Evolutionary conservation across 208 protist genomes (phyloP).

Genomic region (Crithidia expoeki): DNA sequence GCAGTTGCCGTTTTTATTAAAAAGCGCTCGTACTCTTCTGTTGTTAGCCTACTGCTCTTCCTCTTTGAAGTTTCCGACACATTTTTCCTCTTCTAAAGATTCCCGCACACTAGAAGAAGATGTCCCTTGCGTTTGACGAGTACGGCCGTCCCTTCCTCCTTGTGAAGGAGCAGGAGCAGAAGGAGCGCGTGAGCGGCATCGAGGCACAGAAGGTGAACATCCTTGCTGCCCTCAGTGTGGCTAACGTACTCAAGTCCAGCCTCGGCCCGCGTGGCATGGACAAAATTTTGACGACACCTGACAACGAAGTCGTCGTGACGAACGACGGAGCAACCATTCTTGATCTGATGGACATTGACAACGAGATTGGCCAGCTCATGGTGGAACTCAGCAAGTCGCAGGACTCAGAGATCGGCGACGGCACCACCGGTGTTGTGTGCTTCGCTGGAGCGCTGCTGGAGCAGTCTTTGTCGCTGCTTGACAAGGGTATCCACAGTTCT

Average conservation of each 20-base stretch:
- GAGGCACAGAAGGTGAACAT: conserved; percentile 99
- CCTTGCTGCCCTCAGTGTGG: conserved; percentile 95
- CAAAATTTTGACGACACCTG: conserved; percentile 97
- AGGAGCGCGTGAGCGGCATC: conserved; percentile 96
- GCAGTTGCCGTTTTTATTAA: too few relatives aligned
- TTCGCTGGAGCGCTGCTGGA: conserved; percentile 99
- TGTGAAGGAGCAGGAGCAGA: conserved; percentile 97
- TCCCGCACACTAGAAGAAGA: conserved; percentile 25
- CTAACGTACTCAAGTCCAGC: conserved; percentile 97
- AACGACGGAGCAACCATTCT: conserved; percentile 99
- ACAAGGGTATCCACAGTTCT: conserved; percentile 99
- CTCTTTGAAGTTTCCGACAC: neutral
- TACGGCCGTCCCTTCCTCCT: conserved; percentile 99
- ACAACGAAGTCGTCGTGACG: conserved; percentile 99
- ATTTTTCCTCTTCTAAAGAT: neutral
- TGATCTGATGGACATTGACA: conserved; percentile 98
- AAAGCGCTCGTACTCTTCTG: too few relatives aligned
- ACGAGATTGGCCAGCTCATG: conserved; percentile 99
- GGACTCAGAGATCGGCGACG: conserved; percentile 99
- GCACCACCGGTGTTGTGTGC: conserved; percentile 99
- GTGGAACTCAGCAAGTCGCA: conserved; percentile 99
- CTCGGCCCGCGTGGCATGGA: conserved; percentile 98
- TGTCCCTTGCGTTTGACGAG: conserved; percentile 99
- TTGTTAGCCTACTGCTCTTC: too few relatives aligned
- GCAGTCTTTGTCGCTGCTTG: conserved; percentile 95